Conservation (phyloP, 495 filamentous ascomycete species). For the Chlorociboria aeruginascens region DNA sequence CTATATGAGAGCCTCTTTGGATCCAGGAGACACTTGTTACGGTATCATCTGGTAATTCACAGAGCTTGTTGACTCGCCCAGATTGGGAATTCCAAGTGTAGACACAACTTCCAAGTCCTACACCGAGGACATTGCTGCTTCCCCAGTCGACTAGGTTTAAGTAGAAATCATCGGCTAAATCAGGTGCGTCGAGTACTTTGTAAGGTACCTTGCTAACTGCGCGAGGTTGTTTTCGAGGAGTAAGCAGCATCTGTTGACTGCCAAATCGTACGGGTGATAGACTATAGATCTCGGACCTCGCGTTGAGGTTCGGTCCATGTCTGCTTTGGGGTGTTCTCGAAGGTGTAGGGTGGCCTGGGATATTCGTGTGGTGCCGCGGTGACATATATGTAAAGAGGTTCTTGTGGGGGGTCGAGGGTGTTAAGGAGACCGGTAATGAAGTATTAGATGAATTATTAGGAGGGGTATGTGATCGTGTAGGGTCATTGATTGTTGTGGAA, state of each 20-base stretch:
- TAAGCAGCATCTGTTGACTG: constrained; percentile 84
- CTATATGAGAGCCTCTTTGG: constrained; percentile 85
- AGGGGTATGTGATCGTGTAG: constrained; percentile 68
- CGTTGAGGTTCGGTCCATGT: constrained; percentile 74
- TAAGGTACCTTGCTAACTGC: constrained; percentile 92
- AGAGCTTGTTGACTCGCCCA: constrained; percentile 81
- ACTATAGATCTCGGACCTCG: constrained; percentile 84
- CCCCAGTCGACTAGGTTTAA: constrained; percentile 97
- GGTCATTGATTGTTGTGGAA: constrained; percentile 47
- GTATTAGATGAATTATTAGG: constrained; percentile 51
- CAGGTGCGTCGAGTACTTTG: constrained; percentile 94
- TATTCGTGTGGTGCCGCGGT: constrained; percentile 51
- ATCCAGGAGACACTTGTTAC: constrained; percentile 98
- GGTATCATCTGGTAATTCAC: constrained; percentile 83
- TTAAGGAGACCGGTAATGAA: constrained; percentile 53
- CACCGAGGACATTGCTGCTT: constrained; percentile 83
- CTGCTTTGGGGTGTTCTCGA: constrained; percentile 81
- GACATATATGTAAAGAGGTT: constrained; percentile 92
- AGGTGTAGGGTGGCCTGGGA: constrained; percentile 67
- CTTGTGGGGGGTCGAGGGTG: constrained; percentile 91
- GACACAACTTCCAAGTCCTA: constrained; percentile 85
- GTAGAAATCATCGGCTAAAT: constrained; percentile 95
- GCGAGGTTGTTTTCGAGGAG: constrained; percentile 74
- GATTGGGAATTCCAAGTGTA: constrained; percentile 96
- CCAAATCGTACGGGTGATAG: constrained; percentile 81